Base-by-base conservation (phyloP, 2,329 filamentous ascomycete species). In the Fusarium acutatum region DNA sequence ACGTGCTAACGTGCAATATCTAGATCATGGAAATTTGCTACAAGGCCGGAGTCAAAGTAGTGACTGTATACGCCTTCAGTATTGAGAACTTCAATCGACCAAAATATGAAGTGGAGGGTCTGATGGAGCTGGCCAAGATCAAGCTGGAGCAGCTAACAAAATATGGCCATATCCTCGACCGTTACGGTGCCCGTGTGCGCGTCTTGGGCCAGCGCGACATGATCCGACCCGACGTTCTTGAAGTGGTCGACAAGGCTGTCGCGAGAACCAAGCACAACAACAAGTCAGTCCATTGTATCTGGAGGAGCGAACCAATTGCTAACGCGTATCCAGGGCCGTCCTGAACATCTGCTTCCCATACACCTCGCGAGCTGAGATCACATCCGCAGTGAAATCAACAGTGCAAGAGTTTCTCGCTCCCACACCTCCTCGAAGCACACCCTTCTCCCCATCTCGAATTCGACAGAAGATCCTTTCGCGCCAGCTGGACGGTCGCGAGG, bases 1-100 rank as follows among this genome's bases (percentile, higher is more conserved):
- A 41, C 40, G 52, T 53, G 53, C 72, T 67, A 49, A 72, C 64
- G 52, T 20, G 35, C 11, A n/a, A 52, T 57, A 24, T 24, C 24
- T 76, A 94, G 93, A 94, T 98, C 60, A 91, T 99, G 67, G 96
- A 99, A 83, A 94, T 99, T 62, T 98, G 96, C 88, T 99, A 98
- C 87, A 98, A 97, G 81, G 95, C 93, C 67, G 96, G 96, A 61
- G 96, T 99, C 72, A 96, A 96, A 82, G 94, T 97, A 14, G 96
- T 99, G 43, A 98, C 96, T 8, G 95, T 99, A 72, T 99, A 98
- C 82, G 96, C 96, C 22, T 99, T 99, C 84, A 97, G 94, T 80
- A 98, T 99, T 79, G 96, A 99, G 84, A 99, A 99, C 85, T 99
- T 97, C 86, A 97, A 98, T 82, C 91, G 96, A 11, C 96, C 95